Percentiles rank a stretch among this genome's conserved stretches.
These are phyloP conservation scores for Trichomonas vaginalis DNA, from an alignment of 208 protist species.

Conservation along the genomic window DNA sequence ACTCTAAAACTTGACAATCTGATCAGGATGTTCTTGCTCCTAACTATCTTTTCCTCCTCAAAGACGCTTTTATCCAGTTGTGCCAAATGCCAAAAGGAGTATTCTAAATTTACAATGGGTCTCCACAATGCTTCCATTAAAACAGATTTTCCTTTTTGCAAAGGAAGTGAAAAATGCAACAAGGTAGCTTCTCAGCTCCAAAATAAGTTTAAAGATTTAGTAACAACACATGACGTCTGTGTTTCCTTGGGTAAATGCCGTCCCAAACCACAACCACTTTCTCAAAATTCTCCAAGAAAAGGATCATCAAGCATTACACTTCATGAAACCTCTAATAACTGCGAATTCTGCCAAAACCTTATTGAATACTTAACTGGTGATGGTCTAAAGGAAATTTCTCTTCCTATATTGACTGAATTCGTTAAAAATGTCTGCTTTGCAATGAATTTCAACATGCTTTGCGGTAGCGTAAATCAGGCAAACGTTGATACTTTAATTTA, in stretches of 20 bases:
- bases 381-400: background rate
- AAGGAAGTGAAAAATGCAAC: background rate
- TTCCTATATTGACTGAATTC: background rate
- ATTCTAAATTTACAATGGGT: too few species aligned
- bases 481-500: too few species aligned
- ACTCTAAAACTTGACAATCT: too few species aligned
- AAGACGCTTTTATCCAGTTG: too few species aligned
- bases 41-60: too few species aligned
- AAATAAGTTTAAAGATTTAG: background rate
- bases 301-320: background rate
- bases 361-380: background rate
- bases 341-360: background rate
- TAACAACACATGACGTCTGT: background rate
- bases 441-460: too few species aligned
- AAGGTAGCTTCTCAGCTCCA: background rate
- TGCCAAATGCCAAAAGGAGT: too few species aligned
- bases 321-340: background rate
- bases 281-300: background rate
- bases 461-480: too few species aligned
- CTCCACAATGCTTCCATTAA: too few species aligned
- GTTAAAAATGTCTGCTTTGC: background rate
- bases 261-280: background rate
- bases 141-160: background rate
- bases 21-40: too few species aligned
- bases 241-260: background rate